Conservation (phyloP, 768 basidiomycete genomes). For the Gymnopilus dilepis region DNA sequence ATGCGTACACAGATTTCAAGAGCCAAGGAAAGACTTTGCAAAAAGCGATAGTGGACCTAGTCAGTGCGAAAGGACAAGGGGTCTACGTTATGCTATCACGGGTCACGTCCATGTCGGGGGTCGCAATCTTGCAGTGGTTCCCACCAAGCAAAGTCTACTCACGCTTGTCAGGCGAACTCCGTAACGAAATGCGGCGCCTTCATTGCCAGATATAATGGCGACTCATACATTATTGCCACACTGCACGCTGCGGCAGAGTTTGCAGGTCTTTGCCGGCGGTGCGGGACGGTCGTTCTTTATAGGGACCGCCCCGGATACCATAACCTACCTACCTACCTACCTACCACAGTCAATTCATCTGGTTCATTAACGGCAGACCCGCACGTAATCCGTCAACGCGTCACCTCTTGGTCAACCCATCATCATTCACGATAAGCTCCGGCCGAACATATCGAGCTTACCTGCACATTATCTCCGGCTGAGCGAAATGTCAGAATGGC, state of each 20-base stretch:
- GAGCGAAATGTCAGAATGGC: too few species aligned
- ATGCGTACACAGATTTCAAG: not conserved
- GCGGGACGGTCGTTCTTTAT: not conserved
- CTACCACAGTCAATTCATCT: too few species aligned
- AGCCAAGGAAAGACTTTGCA: not conserved
- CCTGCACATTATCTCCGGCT: too few species aligned
- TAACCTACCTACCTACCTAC: too few species aligned
- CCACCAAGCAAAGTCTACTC: not conserved
- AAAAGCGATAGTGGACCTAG: not conserved
- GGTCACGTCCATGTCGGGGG: not conserved
- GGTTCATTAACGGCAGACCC: too few species aligned
- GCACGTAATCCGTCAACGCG: too few species aligned
- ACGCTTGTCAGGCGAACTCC: not conserved
- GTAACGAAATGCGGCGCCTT: not conserved
- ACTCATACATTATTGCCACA: not conserved
- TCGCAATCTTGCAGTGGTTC: not conserved
- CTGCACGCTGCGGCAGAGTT: not conserved
- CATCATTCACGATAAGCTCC: too few species aligned
- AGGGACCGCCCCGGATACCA: too few species aligned
- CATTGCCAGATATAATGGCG: not conserved
- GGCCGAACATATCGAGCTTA: too few species aligned
- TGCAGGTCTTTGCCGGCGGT: not conserved
- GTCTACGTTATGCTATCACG: not conserved
- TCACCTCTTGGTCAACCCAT: too few species aligned
- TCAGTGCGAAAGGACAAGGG: not conserved